Evolutionary conservation across 2,329 filamentous ascomycete genomes (phyloP), one percentile per base, ranked within the genome.

Genomic region (Emericellopsis cladophorae): DNA sequence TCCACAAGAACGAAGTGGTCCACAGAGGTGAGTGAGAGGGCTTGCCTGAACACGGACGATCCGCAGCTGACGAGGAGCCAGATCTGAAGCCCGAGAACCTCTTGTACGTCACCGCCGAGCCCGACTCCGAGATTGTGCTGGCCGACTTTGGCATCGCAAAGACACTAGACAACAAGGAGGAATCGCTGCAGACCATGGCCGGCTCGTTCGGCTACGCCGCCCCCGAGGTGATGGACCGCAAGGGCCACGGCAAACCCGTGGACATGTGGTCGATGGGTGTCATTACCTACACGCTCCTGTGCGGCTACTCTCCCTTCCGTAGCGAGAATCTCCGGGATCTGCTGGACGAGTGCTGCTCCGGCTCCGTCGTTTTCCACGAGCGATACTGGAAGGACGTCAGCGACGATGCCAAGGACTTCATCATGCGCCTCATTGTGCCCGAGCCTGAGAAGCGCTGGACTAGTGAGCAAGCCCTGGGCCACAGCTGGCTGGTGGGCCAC

Each of bases 181-280:
- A 94, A 54, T 86, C 95, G 36, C 76, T 98, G 47, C 96, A 88
- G 50, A 96, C 89, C 40, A 98, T 98, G 92, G 92, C 92, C 35
- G 92, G 92, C 35, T 96, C 92, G 0, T 96, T 98, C 57, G 92
- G 92, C 41, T 98, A 98, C 55, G 92, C 92, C 16, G 92, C 92
- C 2, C 92, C 92, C 8, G 92, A 98, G 61, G 89, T 98, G 44
- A 98, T 98, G 92, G 72, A 95, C 48, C 95, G 95, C 71, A 81
- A 86, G 56, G 92, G 92, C 16, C 93, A 98, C 59, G 92, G 92
- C 58, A 98, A 96, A 64, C 87, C 92, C 5, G 92, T 96, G 29
- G 92, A 98, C 58, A 95, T 98, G 86, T 98, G 92, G 92, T 96
- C 92, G 4, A 75, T 98, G 64, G 92, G 92, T 46, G 92, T 98